A percentile compares a stretch with the other conserved stretches of the same genome.
These are phyloP conservation scores for Glycine soja DNA, from an alignment of 306 rosid species.

Conservation along the genomic window DNA sequence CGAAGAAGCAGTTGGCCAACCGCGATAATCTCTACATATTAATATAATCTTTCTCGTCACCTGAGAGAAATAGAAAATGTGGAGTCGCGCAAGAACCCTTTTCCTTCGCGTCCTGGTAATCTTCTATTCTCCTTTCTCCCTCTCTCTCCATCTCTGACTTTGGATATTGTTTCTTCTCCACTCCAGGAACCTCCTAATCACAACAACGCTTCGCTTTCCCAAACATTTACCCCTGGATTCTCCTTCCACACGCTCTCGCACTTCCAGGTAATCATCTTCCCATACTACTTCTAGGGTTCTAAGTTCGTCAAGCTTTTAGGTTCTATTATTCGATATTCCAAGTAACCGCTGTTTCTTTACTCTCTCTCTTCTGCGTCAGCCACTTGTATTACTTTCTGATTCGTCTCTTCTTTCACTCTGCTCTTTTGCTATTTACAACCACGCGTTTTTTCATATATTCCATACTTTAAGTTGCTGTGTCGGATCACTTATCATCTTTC, in stretches of 20 bases:
- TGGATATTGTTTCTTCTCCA: not conserved
- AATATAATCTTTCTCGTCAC: no score
- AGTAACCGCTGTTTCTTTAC: no score
- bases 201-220: slow-evolving; percentile 39
- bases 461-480: not conserved
- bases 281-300: slow-evolving; percentile 20
- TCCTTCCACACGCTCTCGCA: slow-evolving; percentile 26
- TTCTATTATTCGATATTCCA: no score
- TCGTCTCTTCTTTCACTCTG: slow-evolving; percentile 16
- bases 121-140: not conserved
- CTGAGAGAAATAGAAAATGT: slow-evolving; percentile 33
- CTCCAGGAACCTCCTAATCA: slow-evolving; percentile 55
- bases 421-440: not conserved
- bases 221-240: slow-evolving; percentile 46
- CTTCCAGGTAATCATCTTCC: slow-evolving; percentile 32
- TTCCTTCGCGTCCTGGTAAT: not conserved
- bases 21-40: no score
- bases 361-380: no score
- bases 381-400: not conserved
- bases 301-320: not conserved
- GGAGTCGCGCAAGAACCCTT: slow-evolving; percentile 37
- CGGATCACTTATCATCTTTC: not conserved
- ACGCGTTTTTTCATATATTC: slow-evolving; percentile 6
- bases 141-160: not conserved
- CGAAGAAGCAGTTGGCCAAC: no score